Base-by-base conservation (phyloP, 306 rosid species). In the Inga oerstediana region DNA sequence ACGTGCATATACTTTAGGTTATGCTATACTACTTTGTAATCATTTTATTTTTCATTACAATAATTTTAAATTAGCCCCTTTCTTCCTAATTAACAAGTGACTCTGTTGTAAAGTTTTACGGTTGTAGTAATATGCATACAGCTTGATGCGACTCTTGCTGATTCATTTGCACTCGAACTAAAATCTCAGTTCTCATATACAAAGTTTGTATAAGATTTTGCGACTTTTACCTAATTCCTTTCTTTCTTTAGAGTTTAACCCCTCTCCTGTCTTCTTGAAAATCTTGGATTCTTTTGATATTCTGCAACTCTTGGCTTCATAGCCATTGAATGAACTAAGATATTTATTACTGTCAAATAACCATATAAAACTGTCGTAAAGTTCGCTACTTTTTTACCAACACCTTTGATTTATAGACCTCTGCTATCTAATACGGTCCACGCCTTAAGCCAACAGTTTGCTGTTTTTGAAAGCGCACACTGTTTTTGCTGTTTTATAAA, bases 121-220 rank as follows among this genome's bases (percentile, higher is more conserved):
- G 14, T 44, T n/a, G 2, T 22, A 22, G 56, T 22, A 22, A 44
- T 22, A n/a, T 4, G 45, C 19, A 71, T 44, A 44, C 52, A 10
- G 75, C 75, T 41, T 70, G 51, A 43, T 70, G 75, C 8, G 10
- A n/a, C 52, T 71, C 14, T 72, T 72, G 17, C 76, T 45, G 58
- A 44, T 72, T 72, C 12, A 73, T 1, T 48, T 15, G 27, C 8
- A 4, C 9, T 16, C 24, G 44, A 48, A 45, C 20, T 22, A 13
- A 20, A 22, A 45, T 12, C 58, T 45, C 17, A 5, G 11, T n/a
- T 13, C 37, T 45, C 51, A 11, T n/a, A 9, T 69, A 8, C 73
- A 8, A 37, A 17, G 27, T 17, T 68, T 17, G 7, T 10, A 37
- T 20, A 37, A 69, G 17, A 20, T 41, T 68, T 70, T 20, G 17